Conservation (phyloP, 805 yeast genomes). For the Wickerhamiella azymoides region DNA sequence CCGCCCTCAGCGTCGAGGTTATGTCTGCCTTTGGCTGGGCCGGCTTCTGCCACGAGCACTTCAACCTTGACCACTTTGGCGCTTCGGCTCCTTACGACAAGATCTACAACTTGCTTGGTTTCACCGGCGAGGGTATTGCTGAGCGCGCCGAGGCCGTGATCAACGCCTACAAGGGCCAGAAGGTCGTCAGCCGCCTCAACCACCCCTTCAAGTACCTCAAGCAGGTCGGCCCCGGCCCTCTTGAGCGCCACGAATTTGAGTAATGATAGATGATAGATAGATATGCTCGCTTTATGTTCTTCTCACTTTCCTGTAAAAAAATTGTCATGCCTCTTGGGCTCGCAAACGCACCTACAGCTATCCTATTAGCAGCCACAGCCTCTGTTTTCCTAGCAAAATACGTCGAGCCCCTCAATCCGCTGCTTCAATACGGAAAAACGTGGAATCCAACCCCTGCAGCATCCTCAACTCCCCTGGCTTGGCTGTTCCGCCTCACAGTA, state of each 20-base stretch:
- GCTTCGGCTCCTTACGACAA: constrained; percentile 83
- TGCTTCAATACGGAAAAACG: constrained; percentile 23
- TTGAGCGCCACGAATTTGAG: constrained; percentile 2
- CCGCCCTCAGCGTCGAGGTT: constrained; percentile 88
- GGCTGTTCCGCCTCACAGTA: constrained; percentile 17
- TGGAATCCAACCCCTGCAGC: constrained; percentile 3
- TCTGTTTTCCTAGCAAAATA: constrained; percentile 11
- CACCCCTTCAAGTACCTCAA: constrained; percentile 17
- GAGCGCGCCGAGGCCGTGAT: constrained; percentile 68
- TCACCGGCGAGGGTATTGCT: constrained; percentile 88
- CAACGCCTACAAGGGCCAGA: constrained; percentile 67
- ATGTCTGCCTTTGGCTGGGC: constrained; percentile 86
- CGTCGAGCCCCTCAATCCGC: constrained; percentile 12
- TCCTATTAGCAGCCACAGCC: constrained; percentile 5
- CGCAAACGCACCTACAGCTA: not conserved
- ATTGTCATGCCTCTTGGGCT: not conserved
- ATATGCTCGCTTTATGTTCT: not conserved
- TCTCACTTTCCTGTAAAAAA: too few relatives aligned
- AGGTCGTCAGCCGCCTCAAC: constrained; percentile 58
- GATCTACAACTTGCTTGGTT: constrained; percentile 72
- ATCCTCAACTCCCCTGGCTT: not conserved
- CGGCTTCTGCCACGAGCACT: constrained; percentile 90
- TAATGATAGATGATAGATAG: not conserved
- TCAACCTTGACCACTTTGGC: constrained; percentile 93
- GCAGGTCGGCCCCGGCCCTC: constrained; percentile 23